Percentiles rank a stretch among this genome's conserved stretches.
These are phyloP conservation scores for Dactylellina leptospora DNA, from an alignment of 2,329 filamentous ascomycete species.

Conservation along the genomic window DNA sequence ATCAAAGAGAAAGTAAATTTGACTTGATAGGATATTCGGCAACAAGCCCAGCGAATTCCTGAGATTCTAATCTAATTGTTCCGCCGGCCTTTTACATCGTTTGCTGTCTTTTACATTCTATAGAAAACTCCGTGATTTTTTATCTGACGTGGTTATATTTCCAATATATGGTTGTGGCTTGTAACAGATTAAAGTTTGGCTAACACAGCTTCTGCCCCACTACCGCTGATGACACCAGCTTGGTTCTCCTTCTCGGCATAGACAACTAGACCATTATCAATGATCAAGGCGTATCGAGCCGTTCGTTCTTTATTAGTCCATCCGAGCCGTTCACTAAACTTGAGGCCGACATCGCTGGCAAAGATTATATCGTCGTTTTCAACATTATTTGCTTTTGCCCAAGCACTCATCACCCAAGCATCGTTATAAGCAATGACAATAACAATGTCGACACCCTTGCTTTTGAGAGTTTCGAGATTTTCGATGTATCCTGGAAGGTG, in stretches of 20 bases:
- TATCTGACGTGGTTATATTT: too few species aligned
- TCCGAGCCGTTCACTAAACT: constrained; percentile 80
- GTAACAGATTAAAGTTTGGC: constrained; percentile 35
- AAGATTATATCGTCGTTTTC: constrained; percentile 79
- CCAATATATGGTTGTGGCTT: too few species aligned
- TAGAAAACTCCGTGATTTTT: too few species aligned
- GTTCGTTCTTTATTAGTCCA: constrained; percentile 80
- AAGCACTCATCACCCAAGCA: constrained; percentile 84
- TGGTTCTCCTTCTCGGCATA: constrained; percentile 79
- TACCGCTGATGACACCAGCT: constrained; percentile 45
- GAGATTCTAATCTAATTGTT: too few species aligned
- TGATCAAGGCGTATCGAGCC: constrained; percentile 78
- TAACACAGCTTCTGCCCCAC: constrained; percentile 45
- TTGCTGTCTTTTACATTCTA: too few species aligned
- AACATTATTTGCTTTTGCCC: constrained; percentile 86
- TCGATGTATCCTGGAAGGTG: constrained; percentile 83
- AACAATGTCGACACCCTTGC: constrained; percentile 83
- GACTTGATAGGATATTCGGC: too few species aligned
- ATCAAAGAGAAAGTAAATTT: too few species aligned
- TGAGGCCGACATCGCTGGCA: constrained; percentile 72
- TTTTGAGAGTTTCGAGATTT: constrained; percentile 74
- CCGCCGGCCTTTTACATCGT: too few species aligned
- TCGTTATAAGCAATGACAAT: constrained; percentile 86
- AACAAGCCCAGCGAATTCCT: too few species aligned
- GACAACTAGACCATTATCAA: constrained; percentile 83